These are phyloP conservation scores for Tylopilus vinaceipallidus DNA, from an alignment of 768 basidiomycete genomes.

Conservation along the genomic window DNA sequence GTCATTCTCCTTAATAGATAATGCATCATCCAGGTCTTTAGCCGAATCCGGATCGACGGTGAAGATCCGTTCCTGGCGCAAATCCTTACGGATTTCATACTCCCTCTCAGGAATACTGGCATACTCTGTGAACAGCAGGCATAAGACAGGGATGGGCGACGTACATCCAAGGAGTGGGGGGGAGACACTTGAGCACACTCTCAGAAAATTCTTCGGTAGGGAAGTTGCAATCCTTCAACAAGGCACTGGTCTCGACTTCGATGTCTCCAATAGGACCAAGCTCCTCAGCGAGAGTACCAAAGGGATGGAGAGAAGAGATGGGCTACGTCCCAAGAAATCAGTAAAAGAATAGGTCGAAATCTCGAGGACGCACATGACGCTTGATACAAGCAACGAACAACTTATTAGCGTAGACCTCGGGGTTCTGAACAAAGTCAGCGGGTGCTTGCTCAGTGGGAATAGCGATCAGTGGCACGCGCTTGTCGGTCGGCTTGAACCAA, in stretches of 20 bases:
- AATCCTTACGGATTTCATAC: conserved; percentile 82
- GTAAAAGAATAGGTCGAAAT: conserved; percentile 4
- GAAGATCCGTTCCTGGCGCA: conserved; percentile 83
- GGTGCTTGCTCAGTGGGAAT: conserved; percentile 99
- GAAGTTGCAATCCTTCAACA: conserved; percentile 99
- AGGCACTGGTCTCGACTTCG: conserved; percentile 95
- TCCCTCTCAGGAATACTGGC: conserved; percentile 85
- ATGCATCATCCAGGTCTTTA: conserved; percentile 92
- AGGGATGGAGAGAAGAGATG: conserved; percentile 96
- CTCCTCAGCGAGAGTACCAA: conserved; percentile 97
- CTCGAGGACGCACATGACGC: conserved; percentile 70
- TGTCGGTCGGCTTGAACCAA: conserved; percentile 99
- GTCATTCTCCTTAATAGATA: conserved; percentile 85
- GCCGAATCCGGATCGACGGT: conserved; percentile 90
- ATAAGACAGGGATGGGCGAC: conserved; percentile 22
- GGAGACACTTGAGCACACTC: conserved; percentile 91
- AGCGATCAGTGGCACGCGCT: conserved; percentile 96
- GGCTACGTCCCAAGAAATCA: conserved; percentile 47
- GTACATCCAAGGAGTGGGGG: conserved; percentile 92
- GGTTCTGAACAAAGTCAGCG: conserved; percentile 91
- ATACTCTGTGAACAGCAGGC: conserved; percentile 9
- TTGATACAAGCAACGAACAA: conserved; percentile 99
- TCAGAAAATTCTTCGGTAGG: conserved; percentile 97
- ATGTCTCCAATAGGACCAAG: conserved; percentile 98
- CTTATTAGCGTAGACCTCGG: conserved; percentile 85